Evolutionary conservation across 2,329 filamentous ascomycete genomes (phyloP).

Genomic region (Oidium heveae): DNA sequence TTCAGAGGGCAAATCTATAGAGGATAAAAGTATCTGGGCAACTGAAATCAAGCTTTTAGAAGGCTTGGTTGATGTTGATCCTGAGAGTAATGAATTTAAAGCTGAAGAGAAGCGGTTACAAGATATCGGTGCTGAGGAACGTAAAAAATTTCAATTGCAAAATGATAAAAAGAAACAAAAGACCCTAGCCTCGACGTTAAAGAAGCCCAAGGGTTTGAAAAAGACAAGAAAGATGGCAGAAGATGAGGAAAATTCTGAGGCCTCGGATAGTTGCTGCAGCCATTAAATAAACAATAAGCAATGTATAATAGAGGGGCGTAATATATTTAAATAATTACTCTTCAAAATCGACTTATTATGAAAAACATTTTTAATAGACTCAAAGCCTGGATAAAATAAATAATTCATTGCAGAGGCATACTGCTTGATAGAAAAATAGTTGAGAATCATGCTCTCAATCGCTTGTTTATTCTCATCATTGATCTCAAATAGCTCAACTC

Average conservation of each 20-base stretch:
- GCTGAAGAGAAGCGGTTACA: slow-evolving; percentile 38
- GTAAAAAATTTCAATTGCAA: slow-evolving; percentile 52
- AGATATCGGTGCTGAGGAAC: slow-evolving; percentile 41
- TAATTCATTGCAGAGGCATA: too few relatives aligned
- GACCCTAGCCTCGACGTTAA: slow-evolving; percentile 16
- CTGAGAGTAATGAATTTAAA: slow-evolving; percentile 46
- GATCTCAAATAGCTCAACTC: too few relatives aligned
- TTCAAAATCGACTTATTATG: too few relatives aligned
- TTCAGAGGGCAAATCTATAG: slow-evolving; percentile 36
- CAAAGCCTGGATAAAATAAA: too few relatives aligned
- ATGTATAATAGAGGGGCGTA: too few relatives aligned
- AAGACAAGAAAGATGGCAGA: slow-evolving; percentile 17
- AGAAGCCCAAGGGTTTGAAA: slow-evolving; percentile 15
- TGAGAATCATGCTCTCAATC: too few relatives aligned
- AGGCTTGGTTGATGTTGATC: slow-evolving; percentile 61
- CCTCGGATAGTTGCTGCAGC: slow-evolving; percentile 10
- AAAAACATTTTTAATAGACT: too few relatives aligned
- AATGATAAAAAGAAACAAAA: slow-evolving; percentile 43
- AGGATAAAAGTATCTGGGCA: slow-evolving; percentile 72
- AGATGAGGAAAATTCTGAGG: slow-evolving; percentile 5
- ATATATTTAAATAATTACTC: too few relatives aligned
- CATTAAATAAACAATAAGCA: slow-evolving; percentile 3
- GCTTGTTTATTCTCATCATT: too few relatives aligned
- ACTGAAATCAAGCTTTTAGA: slow-evolving; percentile 88
- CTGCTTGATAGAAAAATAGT: too few relatives aligned